phyloP scores from a whole-genome alignment of 2,329 filamentous ascomycete genomes.

The Cercospora nicotianae region DNA sequence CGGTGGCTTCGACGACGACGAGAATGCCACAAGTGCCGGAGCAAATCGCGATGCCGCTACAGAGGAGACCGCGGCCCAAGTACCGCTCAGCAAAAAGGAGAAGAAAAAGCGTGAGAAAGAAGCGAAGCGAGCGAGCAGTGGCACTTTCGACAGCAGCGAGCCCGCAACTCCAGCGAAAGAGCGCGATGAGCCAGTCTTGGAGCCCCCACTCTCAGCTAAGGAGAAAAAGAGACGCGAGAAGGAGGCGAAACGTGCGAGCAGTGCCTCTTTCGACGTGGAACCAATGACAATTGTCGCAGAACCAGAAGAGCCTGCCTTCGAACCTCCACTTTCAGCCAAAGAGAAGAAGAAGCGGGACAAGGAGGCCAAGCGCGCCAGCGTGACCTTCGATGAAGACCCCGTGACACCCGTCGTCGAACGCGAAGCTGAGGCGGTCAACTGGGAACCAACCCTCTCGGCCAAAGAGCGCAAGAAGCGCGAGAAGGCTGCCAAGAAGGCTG shows the following conservation, averaged over 20 bases:
- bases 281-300: slow-evolving; percentile 5
- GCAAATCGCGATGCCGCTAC: slow-evolving; percentile 5
- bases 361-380: slow-evolving; percentile 36
- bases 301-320: slow-evolving; percentile 35
- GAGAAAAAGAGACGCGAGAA: slow-evolving; percentile 40
- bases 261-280: slow-evolving; percentile 18
- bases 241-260: slow-evolving; percentile 36
- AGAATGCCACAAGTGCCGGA: slow-evolving; percentile 2
- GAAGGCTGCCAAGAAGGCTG: slow-evolving; percentile 40
- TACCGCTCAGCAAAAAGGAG: slow-evolving; percentile 34
- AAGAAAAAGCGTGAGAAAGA: slow-evolving; percentile 43
- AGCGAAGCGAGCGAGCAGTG: slow-evolving; percentile 32
- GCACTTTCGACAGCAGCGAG: slow-evolving; percentile 19
- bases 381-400: slow-evolving; percentile 20
- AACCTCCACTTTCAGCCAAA: slow-evolving; percentile 38
- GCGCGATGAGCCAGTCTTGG: not conserved
- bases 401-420: slow-evolving; percentile 12
- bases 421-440: slow-evolving; percentile 27
- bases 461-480: slow-evolving; percentile 49
- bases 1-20: slow-evolving; percentile 56
- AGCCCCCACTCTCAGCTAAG: slow-evolving; percentile 5
- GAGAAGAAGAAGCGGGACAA: slow-evolving; percentile 50
- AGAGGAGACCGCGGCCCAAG: slow-evolving; percentile 34
- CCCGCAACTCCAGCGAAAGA: slow-evolving; percentile 17
- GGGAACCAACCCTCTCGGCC: slow-evolving; percentile 39